Evolutionary conservation across 1,139 yeast genomes (phyloP).

Genomic region (Geotrichum aggregatum): DNA sequence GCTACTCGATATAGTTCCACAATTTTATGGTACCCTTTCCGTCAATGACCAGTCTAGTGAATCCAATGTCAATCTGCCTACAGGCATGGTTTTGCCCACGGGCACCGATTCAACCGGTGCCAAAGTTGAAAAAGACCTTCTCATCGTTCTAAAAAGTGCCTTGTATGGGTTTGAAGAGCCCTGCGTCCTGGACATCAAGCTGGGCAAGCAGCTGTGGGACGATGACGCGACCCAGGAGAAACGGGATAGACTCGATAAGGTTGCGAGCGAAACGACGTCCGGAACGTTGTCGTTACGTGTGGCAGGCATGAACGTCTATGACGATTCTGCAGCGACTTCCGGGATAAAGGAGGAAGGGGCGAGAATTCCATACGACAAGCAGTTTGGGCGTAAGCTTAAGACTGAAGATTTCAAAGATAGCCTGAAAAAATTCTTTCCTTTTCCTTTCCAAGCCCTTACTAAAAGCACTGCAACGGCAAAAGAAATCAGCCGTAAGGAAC

Average conservation of each 20-base stretch:
- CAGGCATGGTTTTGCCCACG: constrained; percentile 9
- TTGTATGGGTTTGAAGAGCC: constrained; percentile 55
- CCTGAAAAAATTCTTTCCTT: constrained; percentile 50
- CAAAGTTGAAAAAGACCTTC: constrained; percentile 19
- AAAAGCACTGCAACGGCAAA: constrained; percentile 25
- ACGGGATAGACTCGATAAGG: constrained; percentile 54
- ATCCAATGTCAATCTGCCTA: background rate
- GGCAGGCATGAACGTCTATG: constrained; percentile 77
- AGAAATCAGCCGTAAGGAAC: constrained; percentile 34
- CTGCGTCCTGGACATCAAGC: constrained; percentile 73
- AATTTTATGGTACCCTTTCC: constrained; percentile 43
- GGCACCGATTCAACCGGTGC: constrained; percentile 18
- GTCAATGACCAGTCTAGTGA: constrained; percentile 1
- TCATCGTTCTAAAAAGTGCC: constrained; percentile 17
- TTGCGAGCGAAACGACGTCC: constrained; percentile 70
- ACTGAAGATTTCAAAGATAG: constrained; percentile 47
- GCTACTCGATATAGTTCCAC: constrained; percentile 37
- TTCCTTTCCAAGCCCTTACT: too few relatives aligned
- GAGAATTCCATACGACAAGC: constrained; percentile 55
- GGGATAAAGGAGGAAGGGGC: constrained; percentile 31
- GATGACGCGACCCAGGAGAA: constrained; percentile 57
- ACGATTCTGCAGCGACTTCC: constrained; percentile 20
- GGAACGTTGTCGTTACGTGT: constrained; percentile 71
- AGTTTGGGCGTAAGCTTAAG: constrained; percentile 62
- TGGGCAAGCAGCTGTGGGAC: constrained; percentile 72